Conservation (phyloP, 2,329 filamentous ascomycete genomes). For the Elsinoe australis region DNA sequence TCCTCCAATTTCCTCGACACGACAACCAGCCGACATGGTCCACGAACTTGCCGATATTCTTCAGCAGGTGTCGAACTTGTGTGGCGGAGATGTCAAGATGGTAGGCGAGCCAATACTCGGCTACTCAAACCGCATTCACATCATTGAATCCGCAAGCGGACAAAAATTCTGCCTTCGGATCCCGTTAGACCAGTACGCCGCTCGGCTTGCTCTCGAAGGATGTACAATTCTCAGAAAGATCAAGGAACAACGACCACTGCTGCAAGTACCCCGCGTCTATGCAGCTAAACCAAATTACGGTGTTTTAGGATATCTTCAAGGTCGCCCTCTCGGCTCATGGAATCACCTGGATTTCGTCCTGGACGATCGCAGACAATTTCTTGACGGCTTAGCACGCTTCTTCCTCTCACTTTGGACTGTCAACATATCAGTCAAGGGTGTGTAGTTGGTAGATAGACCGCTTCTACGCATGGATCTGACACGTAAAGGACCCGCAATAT, state of each 20-base stretch:
- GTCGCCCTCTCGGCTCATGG: neutral
- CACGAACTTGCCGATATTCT: no score
- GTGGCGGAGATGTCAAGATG: neutral
- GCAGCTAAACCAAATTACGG: neutral
- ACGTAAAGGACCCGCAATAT: neutral
- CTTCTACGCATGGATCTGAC: neutral
- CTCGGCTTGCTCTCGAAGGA: neutral
- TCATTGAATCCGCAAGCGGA: neutral
- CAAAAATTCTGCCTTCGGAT: neutral
- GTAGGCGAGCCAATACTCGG: neutral
- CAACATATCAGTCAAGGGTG: neutral
- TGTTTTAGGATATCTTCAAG: neutral
- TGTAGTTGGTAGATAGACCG: neutral
- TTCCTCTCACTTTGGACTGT: neutral
- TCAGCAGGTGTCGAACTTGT: no score
- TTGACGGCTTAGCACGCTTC: neutral
- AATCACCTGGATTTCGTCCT: neutral
- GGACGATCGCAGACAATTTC: neutral
- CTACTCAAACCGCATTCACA: neutral
- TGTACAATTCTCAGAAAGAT: neutral
- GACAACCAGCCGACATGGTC: no score
- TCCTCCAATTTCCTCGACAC: no score
- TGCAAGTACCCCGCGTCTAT: neutral
- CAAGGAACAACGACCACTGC: neutral
- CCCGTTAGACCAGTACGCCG: neutral